These are phyloP conservation scores for Trifolium subterraneum DNA, from an alignment of 306 rosid genomes.

Conservation along the genomic window DNA sequence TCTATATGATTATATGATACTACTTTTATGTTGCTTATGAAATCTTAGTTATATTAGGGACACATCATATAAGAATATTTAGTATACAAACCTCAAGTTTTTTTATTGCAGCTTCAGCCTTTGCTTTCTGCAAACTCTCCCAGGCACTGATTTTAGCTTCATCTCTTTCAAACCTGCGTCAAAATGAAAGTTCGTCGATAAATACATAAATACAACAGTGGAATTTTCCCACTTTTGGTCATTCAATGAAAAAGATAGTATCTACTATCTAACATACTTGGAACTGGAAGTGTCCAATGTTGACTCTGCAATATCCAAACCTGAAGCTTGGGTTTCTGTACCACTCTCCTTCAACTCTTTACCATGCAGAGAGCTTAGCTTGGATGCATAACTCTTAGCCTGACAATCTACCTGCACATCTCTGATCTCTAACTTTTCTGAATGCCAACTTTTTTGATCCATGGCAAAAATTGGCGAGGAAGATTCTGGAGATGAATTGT, in stretches of 20 bases:
- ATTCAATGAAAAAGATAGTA: not conserved
- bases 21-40: not conserved
- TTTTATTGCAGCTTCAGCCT: constrained; percentile 82
- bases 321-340: constrained; percentile 48
- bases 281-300: constrained; percentile 57
- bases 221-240: not conserved
- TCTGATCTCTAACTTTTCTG: constrained; percentile 61
- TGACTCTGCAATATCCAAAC: constrained; percentile 61
- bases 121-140: constrained; percentile 90
- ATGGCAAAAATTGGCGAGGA: constrained; percentile 43
- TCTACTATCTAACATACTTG: constrained; percentile 54
- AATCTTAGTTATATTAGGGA: not conserved
- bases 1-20: not conserved
- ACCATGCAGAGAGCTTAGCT: constrained; percentile 38
- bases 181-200: not conserved
- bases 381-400: constrained; percentile 50
- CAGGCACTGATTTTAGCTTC: constrained; percentile 89
- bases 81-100: constrained; percentile 74
- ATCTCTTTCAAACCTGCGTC: constrained; percentile 69
- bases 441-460: constrained; percentile 44
- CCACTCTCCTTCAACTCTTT: constrained; percentile 46
- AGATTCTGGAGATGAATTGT: constrained; percentile 45
- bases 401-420: constrained; percentile 84
- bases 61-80: constrained; percentile 15
- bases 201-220: constrained; percentile 17